Evolutionary conservation across 768 basidiomycete species (phyloP), one percentile per base, ranked within the genome.

Genomic region (Trametes sanguinea): DNA sequence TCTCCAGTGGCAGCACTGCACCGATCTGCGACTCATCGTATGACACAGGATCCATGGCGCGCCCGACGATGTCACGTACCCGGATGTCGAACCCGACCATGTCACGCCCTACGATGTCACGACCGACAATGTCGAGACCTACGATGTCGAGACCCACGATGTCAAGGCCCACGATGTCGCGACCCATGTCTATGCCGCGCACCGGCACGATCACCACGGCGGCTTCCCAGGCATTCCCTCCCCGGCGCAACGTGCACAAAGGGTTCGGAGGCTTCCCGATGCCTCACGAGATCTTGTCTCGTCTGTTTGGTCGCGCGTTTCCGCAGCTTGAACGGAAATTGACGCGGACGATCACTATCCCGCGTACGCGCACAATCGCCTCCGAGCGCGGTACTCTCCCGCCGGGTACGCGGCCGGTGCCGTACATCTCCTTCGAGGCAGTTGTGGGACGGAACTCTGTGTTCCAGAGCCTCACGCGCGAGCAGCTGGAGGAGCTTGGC

Each of bases 401-500:
- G 2, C 61, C 68, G 42, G 82, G 83, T n/a, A 78, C 77, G 51
- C 81, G 76, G 65, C 72, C 76, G 1, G 94, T 90, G 2, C 78
- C 90, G 0, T 98, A 98, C 72, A 88, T 98, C 60, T 83, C 87
- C 1, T 98, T 97, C 70, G 85, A 92, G 47, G 90, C 93, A 0
- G 71, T 83, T 2, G 92, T 95, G n/a, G 91, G 93, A 0, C 82
- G 87, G 37, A 96, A 95, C 71, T 93, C 90, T 3, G 76, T 77
- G 2, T 92, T 92, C 65, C 81, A 83, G 40, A 77, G 73, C 65
- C 75, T 96, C 55, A 91, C 87, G 0, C 80, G 83, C 17, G 92
- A 94, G 50, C 90, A 98, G 69, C 77, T 92, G 67, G 94, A 96
- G 66, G 94, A 97, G 72, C 76, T 98, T 4, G 95, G 95, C 4